Evolutionary conservation across 2,329 filamentous ascomycete species (phyloP), one percentile per base, ranked within the genome.

Genomic region (Fusarium staphyleae): DNA sequence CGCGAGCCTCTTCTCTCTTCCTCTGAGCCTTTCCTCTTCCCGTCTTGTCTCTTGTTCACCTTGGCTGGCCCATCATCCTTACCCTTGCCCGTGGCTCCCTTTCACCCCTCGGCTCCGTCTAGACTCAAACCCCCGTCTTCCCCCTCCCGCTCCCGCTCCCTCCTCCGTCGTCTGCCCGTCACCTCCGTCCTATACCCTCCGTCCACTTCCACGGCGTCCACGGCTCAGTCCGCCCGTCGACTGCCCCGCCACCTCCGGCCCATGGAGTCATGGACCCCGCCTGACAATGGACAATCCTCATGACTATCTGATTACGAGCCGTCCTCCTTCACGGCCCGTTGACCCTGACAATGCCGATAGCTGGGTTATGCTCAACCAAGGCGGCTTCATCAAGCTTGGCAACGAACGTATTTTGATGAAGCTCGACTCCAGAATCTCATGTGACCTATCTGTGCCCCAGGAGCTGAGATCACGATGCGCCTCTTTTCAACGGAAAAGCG

Each of bases 291-390:
- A 75, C 65, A 75, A 75, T 52, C 73, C 73, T 65, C 72, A 73
- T 66, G 73, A 75, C 63, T 75, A 75, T 61, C 69, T 75, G 52
- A 73, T 75, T 63, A 68, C 72, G 52, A 71, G 66, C 62, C 69
- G 67, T 60, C 62, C 70, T 58, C 65, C 65, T 60, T 60, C 69
- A 40, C 68, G 69, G 60, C 66, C 65, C 48, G 69, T 73, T 52
- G 74, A 82, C 70, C 77, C 81, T 85, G 76, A 85, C 77, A 77
- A 83, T 71, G 73, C 73, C 66, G 73, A 76, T 70, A 86, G 83
- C 68, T 97, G 93, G 93, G 93, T 97, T 37, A 97, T 97, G 93
- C 86, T 96, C 69, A 86, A 88, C 69, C 84, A 88, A 69, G 80
- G 81, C 64, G 86, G 88, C 53, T 95, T 96, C 75, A 88, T 96